A percentile compares a stretch with the other conserved stretches of the same genome.
These are phyloP conservation scores for Colletotrichum karsti DNA, from an alignment of 2,329 filamentous ascomycete genomes.

Conservation along the genomic window DNA sequence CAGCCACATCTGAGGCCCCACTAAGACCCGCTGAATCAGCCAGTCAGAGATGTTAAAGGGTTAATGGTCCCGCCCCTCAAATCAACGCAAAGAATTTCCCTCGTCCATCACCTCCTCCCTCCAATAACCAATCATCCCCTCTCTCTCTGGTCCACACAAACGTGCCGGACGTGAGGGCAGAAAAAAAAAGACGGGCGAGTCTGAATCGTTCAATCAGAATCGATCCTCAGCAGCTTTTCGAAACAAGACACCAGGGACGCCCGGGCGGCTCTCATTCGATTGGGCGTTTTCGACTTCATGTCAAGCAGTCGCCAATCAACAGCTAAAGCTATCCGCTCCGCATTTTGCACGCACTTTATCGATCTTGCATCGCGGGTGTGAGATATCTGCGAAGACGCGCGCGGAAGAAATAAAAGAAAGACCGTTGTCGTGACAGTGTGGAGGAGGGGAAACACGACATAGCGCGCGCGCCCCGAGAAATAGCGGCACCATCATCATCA, in stretches of 20 bases:
- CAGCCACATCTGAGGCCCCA: constrained; percentile 40
- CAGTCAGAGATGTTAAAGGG: constrained; percentile 57
- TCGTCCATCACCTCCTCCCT: constrained; percentile 50
- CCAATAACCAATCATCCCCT: constrained; percentile 59
- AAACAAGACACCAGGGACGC: constrained; percentile 25
- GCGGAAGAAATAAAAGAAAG: neutral
- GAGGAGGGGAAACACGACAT: constrained; percentile 7
- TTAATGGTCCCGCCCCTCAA: constrained; percentile 56
- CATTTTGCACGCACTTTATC: constrained; percentile 24
- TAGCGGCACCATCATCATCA: neutral
- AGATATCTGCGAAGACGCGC: constrained; percentile 17
- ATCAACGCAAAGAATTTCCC: constrained; percentile 59
- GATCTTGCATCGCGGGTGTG: constrained; percentile 23
- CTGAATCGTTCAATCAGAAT: constrained; percentile 40
- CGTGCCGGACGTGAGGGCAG: constrained; percentile 31
- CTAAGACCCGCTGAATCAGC: constrained; percentile 52
- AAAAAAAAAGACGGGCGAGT: constrained; percentile 30
- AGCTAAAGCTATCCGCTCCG: constrained; percentile 20
- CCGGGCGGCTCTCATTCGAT: constrained; percentile 18
- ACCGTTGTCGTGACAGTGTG: neutral
- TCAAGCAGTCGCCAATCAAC: constrained; percentile 25
- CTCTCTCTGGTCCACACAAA: constrained; percentile 44
- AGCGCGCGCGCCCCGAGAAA: neutral
- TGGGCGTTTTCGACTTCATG: constrained; percentile 9
- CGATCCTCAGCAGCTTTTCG: constrained; percentile 25